Percentiles rank a stretch among this genome's conserved stretches.
These are phyloP conservation scores for Heliocybe sulcata DNA, from an alignment of 1,284 basidiomycete species.

Conservation along the genomic window DNA sequence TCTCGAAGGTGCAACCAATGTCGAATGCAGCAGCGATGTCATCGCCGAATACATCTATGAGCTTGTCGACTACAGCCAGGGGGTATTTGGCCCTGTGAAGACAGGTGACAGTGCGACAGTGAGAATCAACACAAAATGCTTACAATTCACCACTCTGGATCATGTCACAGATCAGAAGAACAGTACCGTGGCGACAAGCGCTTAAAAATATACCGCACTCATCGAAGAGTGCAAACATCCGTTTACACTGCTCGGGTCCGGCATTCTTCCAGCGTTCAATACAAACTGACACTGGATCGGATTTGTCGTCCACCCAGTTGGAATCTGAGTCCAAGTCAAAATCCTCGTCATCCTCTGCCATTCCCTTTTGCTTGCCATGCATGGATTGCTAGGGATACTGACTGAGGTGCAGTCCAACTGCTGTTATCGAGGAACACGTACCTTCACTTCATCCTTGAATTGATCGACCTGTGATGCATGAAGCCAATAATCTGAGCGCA, in stretches of 20 bases:
- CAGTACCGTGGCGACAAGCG: conserved; percentile 21
- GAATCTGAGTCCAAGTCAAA: not conserved
- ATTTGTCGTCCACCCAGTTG: not conserved
- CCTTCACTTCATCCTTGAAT: conserved; percentile 24
- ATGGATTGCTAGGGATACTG: too few species aligned
- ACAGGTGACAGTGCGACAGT: conserved; percentile 9
- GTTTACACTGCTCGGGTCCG: conserved; percentile 21
- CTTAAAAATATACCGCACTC: conserved; percentile 24
- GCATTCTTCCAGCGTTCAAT: conserved; percentile 26
- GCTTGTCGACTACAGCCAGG: conserved; percentile 18
- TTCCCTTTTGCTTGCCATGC: not conserved
- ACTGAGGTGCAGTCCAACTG: too few species aligned
- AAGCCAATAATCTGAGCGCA: conserved; percentile 15
- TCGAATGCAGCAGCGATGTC: conserved; percentile 20
- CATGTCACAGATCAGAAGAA: conserved; percentile 20
- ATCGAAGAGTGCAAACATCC: conserved; percentile 22
- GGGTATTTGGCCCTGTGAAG: conserved; percentile 31
- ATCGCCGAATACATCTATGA: conserved; percentile 14
- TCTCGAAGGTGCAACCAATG: conserved; percentile 25
- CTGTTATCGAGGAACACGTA: too few species aligned
- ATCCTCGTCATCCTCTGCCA: conserved; percentile 1
- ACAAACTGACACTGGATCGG: conserved; percentile 11
- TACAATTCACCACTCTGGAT: conserved; percentile 24
- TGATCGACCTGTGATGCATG: conserved; percentile 16
- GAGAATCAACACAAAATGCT: conserved; percentile 6